phyloP scores from a whole-genome alignment of 2,329 filamentous ascomycete species.

The Colletotrichum salicis region DNA sequence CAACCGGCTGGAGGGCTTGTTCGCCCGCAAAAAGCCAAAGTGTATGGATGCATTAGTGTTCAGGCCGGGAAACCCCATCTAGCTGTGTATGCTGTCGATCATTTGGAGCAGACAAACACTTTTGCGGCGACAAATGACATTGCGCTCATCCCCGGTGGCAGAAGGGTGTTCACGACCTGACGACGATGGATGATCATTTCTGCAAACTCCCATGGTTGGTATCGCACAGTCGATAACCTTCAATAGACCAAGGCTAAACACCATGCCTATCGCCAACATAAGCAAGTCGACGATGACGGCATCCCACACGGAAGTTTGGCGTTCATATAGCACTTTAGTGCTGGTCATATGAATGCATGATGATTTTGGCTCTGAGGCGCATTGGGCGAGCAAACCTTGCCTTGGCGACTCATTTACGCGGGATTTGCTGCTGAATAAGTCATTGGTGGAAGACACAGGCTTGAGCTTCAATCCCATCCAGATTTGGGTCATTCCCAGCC shows the following conservation, averaged over 20 bases:
- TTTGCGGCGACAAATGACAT: neutral
- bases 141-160: neutral
- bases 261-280: neutral
- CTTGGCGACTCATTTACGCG: conserved; percentile 13
- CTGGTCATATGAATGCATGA: neutral
- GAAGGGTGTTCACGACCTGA: neutral
- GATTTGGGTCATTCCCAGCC: neutral
- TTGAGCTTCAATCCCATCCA: conserved; percentile 3
- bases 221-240: neutral
- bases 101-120: neutral
- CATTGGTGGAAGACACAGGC: neutral
- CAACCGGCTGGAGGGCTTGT: neutral
- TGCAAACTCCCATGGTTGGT: neutral
- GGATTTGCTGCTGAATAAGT: neutral
- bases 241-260: neutral
- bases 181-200: neutral
- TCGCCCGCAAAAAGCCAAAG: neutral
- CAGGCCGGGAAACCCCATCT: conserved; percentile 2
- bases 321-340: neutral
- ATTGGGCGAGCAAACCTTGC: conserved; percentile 7
- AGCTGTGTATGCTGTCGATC: conserved; percentile 3
- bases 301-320: neutral
- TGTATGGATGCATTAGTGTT: neutral
- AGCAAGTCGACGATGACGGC: neutral
- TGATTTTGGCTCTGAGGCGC: neutral